phyloP scores from a whole-genome alignment of 805 yeast species.

The Candida silvatica region DNA sequence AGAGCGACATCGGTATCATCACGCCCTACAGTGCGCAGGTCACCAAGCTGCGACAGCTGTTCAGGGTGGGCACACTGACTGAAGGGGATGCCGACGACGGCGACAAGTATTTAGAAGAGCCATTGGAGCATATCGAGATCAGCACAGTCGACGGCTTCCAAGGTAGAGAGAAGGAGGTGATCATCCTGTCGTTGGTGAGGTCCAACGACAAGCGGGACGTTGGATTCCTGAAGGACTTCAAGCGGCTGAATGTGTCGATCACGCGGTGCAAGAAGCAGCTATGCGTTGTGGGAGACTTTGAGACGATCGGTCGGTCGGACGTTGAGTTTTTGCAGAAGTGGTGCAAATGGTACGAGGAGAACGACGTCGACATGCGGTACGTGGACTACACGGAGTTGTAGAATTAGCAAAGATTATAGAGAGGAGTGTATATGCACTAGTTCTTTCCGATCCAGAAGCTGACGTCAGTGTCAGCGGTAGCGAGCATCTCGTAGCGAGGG shows the following conservation, averaged over 20 bases:
- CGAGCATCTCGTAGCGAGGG: slow-evolving; percentile 51
- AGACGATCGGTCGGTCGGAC: slow-evolving; percentile 41
- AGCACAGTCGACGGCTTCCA: slow-evolving; percentile 95
- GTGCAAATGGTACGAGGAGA: slow-evolving; percentile 62
- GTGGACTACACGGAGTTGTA: slow-evolving; percentile 33
- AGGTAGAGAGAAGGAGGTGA: slow-evolving; percentile 89
- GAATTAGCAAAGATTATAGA: not conserved
- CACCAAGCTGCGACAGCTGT: slow-evolving; percentile 38
- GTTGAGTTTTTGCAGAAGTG: slow-evolving; percentile 49
- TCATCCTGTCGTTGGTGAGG: slow-evolving; percentile 73
- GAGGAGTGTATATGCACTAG: not conserved
- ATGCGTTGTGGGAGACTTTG: slow-evolving; percentile 82
- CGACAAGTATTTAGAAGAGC: not conserved
- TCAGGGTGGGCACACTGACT: slow-evolving; percentile 23
- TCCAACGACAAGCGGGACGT: slow-evolving; percentile 53
- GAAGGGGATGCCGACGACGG: slow-evolving; percentile 7
- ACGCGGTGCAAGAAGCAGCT: slow-evolving; percentile 83
- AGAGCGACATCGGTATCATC: slow-evolving; percentile 67
- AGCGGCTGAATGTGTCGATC: slow-evolving; percentile 88
- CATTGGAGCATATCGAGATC: slow-evolving; percentile 50
- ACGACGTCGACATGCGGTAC: slow-evolving; percentile 53
- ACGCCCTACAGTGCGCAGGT: slow-evolving; percentile 93
- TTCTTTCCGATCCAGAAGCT: slow-evolving; percentile 28
- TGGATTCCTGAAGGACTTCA: slow-evolving; percentile 73
- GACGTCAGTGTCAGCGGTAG: slow-evolving; percentile 53